A percentile compares a stretch with the other conserved stretches of the same genome.
Evolutionary conservation across 2,329 filamentous ascomycete genomes (phyloP).

Genomic region (Colletotrichum godetiae): DNA sequence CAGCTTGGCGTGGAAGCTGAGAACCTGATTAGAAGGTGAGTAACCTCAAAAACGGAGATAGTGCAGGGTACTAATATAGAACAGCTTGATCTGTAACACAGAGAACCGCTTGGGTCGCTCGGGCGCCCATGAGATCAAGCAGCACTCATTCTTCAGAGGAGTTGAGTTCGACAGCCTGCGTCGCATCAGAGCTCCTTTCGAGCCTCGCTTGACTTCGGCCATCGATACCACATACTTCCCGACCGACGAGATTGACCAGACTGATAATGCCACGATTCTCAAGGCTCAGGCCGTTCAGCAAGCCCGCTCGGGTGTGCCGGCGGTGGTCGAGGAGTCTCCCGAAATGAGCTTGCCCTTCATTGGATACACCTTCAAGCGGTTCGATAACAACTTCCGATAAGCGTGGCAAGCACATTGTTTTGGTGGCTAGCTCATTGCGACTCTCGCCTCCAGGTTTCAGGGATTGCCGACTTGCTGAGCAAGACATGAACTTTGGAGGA

Average conservation of each 20-base stretch:
- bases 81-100: conserved; percentile 92
- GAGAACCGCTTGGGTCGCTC: conserved; percentile 90
- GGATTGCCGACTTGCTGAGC: background rate
- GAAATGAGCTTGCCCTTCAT: conserved; percentile 98
- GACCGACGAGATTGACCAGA: conserved; percentile 97
- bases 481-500: background rate
- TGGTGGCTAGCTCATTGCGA: background rate
- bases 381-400: conserved; percentile 77
- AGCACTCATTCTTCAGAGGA: conserved; percentile 94
- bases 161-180: conserved; percentile 95
- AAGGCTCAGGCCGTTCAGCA: conserved; percentile 84
- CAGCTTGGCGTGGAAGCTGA: conserved; percentile 89
- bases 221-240: conserved; percentile 99
- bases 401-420: background rate
- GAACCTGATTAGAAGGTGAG: conserved; percentile 89
- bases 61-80: background rate
- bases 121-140: conserved; percentile 92
- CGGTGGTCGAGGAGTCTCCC: conserved; percentile 78
- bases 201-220: conserved; percentile 91
- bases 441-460: background rate
- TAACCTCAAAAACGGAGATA: conserved; percentile 15
- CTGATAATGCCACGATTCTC: conserved; percentile 88
- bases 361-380: conserved; percentile 98
- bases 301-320: conserved; percentile 57
- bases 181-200: conserved; percentile 93